Percentiles rank a stretch among this genome's conserved stretches.
Conservation (phyloP, 495 filamentous ascomycete species). For the Hypoxylon fragiforme region DNA sequence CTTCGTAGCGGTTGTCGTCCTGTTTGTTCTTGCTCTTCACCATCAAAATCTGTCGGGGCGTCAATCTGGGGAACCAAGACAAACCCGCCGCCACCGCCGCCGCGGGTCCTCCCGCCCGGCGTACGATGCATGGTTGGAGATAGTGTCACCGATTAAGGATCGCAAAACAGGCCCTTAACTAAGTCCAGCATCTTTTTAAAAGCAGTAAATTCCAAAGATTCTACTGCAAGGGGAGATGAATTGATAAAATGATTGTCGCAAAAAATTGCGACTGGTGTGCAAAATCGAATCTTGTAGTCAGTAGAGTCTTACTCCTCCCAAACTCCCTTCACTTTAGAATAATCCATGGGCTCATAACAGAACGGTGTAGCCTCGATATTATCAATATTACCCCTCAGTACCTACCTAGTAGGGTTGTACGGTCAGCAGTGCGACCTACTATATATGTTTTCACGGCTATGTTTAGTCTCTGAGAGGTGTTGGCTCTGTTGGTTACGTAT, state of each 20-base stretch:
- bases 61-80: constrained; percentile 27
- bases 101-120: constrained; percentile 9
- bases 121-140: constrained; percentile 13
- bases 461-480: constrained; percentile 6
- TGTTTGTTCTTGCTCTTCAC: background rate
- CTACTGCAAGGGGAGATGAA: background rate
- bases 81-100: constrained; percentile 17
- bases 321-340: too few species aligned
- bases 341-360: too few species aligned
- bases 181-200: constrained; percentile 1
- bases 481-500: constrained; percentile 3
- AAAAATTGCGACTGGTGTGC: background rate
- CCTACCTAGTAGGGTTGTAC: constrained; percentile 18
- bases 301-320: constrained; percentile 2
- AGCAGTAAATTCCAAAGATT: background rate
- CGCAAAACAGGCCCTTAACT: background rate
- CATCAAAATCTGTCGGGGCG: background rate
- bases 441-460: background rate
- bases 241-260: background rate
- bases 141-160: constrained; percentile 2
- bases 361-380: constrained; percentile 6
- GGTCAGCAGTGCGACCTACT: background rate
- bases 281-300: background rate
- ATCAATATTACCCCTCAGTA: constrained; percentile 30
- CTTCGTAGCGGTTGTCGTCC: constrained; percentile 4